Percentiles rank a stretch among this genome's conserved stretches.
Conservation (phyloP, 176 grass and related monocot species). For the Lolium rigidum region DNA sequence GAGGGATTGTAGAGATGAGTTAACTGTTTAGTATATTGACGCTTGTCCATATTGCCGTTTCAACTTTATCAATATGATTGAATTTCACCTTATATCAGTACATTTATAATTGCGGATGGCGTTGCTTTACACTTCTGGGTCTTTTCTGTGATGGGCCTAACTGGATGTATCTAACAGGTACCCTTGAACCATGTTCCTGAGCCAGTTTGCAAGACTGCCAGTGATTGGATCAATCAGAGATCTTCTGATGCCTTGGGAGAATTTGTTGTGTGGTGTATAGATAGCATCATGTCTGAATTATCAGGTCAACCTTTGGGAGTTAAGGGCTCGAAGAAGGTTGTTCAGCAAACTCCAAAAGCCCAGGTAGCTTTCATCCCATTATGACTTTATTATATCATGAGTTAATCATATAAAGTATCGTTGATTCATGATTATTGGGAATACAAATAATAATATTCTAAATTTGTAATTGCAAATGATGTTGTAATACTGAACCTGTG, state of each 20-base stretch:
- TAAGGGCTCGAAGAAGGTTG: constrained; percentile 82
- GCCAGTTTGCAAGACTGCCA: constrained; percentile 72
- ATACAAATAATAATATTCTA: background rate
- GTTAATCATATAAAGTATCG: background rate
- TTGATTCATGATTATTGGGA: background rate
- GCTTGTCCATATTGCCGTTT: background rate
- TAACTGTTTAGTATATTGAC: background rate
- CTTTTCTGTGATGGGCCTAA: constrained; percentile 25
- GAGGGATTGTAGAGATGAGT: background rate
- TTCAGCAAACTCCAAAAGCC: constrained; percentile 75
- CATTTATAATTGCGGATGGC: background rate
- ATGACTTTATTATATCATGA: background rate
- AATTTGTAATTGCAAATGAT: background rate
- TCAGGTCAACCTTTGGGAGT: constrained; percentile 56
- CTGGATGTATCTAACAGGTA: constrained; percentile 54
- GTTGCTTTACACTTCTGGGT: background rate
- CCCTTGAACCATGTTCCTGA: constrained; percentile 84
- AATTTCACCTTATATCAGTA: background rate
- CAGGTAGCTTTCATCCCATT: constrained; percentile 63
- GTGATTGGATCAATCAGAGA: constrained; percentile 81
- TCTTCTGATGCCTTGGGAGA: constrained; percentile 74
- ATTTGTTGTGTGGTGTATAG: constrained; percentile 92
- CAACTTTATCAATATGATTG: background rate
- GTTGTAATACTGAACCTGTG: background rate
- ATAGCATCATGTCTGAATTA: constrained; percentile 84